phyloP scores from a whole-genome alignment of 208 protist species.

The Naegleria fowleri region DNA sequence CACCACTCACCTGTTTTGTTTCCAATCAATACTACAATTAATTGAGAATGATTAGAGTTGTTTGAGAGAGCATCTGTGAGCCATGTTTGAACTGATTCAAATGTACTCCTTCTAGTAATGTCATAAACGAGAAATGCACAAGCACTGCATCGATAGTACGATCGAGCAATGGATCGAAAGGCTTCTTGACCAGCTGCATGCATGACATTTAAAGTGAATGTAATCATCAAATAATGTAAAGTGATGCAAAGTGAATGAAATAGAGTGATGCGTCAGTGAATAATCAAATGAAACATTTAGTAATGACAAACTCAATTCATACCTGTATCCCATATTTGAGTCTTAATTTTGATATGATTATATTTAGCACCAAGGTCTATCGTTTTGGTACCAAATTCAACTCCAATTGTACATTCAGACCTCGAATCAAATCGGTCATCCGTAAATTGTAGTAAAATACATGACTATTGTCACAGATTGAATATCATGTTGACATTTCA shows the following conservation, averaged over 20 bases:
- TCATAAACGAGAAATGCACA: slow-evolving; percentile 97
- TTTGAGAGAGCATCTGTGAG: slow-evolving; percentile 92
- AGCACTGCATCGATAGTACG: slow-evolving; percentile 93
- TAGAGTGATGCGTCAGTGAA: no score
- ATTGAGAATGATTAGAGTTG: slow-evolving; percentile 67
- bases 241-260: no score
- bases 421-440: slow-evolving; percentile 97
- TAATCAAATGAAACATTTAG: no score
- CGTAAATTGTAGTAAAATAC: slow-evolving; percentile 81
- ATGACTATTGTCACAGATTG: background rate
- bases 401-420: slow-evolving; percentile 98
- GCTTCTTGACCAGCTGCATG: background rate
- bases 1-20: slow-evolving; percentile 91
- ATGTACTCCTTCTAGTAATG: slow-evolving; percentile 91
- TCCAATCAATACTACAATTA: slow-evolving; percentile 97
- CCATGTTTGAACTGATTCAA: slow-evolving; percentile 91
- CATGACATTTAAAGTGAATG: no score
- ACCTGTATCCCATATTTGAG: slow-evolving; percentile 97
- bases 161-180: background rate
- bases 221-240: no score
- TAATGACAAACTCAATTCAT: no score
- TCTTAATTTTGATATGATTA: slow-evolving; percentile 74
- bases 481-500: no score
- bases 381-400: slow-evolving; percentile 97
- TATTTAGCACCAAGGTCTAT: slow-evolving; percentile 82